A percentile compares a stretch with the other conserved stretches of the same genome.
Conservation (phyloP, 164 flowering plant species). For the Magnolia officinalis region DNA sequence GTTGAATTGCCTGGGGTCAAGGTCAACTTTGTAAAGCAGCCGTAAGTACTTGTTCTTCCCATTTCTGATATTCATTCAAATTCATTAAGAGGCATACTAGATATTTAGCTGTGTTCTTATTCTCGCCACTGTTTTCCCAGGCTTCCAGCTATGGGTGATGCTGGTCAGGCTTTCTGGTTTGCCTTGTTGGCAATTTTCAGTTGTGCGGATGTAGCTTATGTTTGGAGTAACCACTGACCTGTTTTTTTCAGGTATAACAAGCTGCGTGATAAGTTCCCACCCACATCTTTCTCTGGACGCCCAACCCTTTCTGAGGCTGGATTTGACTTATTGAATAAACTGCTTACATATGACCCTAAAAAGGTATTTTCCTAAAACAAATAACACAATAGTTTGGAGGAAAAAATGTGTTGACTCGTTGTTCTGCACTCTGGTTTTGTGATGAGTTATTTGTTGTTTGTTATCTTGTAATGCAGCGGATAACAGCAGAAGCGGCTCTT, state of each 20-base stretch:
- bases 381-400: neutral
- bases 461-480: slow-evolving; percentile 43
- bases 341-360: slow-evolving; percentile 86
- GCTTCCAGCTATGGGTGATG: slow-evolving; percentile 92
- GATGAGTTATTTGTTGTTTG: neutral
- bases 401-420: neutral
- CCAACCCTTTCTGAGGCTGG: slow-evolving; percentile 97
- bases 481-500: slow-evolving; percentile 68
- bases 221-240: slow-evolving; percentile 34
- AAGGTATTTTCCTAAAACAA: slow-evolving; percentile 35
- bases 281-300: slow-evolving; percentile 83
- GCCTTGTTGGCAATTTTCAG: slow-evolving; percentile 48
- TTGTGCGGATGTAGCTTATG: slow-evolving; percentile 14
- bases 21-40: slow-evolving; percentile 76
- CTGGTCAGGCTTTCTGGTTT: slow-evolving; percentile 78
- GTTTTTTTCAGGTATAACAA: slow-evolving; percentile 72
- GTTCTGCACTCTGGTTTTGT: neutral
- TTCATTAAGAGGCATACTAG: neutral
- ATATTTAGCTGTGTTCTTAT: slow-evolving; percentile 37
- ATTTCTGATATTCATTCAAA: neutral
- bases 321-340: slow-evolving; percentile 78
- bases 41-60: slow-evolving; percentile 36
- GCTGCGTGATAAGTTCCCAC: slow-evolving; percentile 69
- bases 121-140: slow-evolving; percentile 25
- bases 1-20: slow-evolving; percentile 79